Conservation (phyloP, 2,329 filamentous ascomycete species). For the Bertia moriformis region DNA sequence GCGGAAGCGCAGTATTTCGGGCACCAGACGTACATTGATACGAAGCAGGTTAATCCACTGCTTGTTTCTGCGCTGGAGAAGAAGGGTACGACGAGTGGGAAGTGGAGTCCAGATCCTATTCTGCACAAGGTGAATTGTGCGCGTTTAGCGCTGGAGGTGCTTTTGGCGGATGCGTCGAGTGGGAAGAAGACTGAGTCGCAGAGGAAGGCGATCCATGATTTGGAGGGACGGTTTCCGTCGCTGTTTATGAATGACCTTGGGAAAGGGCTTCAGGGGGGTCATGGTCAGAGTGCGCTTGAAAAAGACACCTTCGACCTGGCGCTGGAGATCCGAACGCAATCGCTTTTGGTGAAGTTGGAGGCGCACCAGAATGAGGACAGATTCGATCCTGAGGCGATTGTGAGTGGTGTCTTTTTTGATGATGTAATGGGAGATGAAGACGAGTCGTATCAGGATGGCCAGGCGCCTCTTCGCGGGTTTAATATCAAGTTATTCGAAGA, state of each 20-base stretch:
- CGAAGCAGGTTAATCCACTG: conserved; percentile 17
- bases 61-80: conserved; percentile 14
- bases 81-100: conserved; percentile 6
- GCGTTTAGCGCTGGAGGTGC: conserved; percentile 15
- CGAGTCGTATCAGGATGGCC: neutral
- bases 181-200: conserved; percentile 6
- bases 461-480: neutral
- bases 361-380: conserved; percentile 11
- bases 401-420: conserved; percentile 24
- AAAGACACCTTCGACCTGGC: conserved; percentile 29
- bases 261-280: neutral
- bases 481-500: neutral
- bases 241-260: conserved; percentile 16
- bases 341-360: conserved; percentile 26
- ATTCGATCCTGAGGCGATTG: conserved; percentile 21
- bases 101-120: conserved; percentile 19
- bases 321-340: conserved; percentile 38
- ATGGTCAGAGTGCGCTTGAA: conserved; percentile 22
- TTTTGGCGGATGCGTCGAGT: conserved; percentile 12
- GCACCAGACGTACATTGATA: conserved; percentile 5
- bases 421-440: conserved; percentile 4
- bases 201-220: conserved; percentile 7
- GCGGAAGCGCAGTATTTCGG: conserved; percentile 12
- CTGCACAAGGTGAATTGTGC: conserved; percentile 28
- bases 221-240: conserved; percentile 15